Conservation (phyloP, 1,284 basidiomycete genomes). For the Malassezia vespertilionis region DNA sequence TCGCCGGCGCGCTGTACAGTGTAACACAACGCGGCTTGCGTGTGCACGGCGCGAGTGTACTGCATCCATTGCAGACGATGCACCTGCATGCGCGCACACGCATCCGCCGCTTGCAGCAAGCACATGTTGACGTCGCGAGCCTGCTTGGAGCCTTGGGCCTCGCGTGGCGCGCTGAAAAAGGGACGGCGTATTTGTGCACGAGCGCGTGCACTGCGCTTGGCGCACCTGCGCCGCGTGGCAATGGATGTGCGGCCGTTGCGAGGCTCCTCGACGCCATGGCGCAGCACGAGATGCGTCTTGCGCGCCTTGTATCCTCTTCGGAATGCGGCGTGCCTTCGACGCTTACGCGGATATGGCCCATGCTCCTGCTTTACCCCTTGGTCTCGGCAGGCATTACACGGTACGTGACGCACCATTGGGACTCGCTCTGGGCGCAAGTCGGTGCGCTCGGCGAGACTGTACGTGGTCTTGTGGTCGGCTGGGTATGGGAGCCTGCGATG, state of each 20-base stretch:
- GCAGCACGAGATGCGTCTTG: constrained; percentile 4
- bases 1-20: not conserved
- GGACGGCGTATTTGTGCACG: not conserved
- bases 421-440: constrained; percentile 48
- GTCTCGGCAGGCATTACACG: constrained; percentile 19
- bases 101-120: not conserved
- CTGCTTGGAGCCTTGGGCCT: constrained; percentile 9
- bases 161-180: constrained; percentile 1
- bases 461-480: constrained; percentile 66
- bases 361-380: constrained; percentile 30
- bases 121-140: constrained; percentile 2
- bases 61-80: not conserved
- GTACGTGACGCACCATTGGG: constrained; percentile 28
- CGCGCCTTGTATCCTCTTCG: not conserved
- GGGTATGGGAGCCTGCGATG: constrained; percentile 76
- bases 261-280: constrained; percentile 5
- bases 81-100: not conserved
- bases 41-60: not conserved
- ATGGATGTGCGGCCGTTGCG: not conserved
- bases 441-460: constrained; percentile 61
- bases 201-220: not conserved
- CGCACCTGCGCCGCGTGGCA: not conserved
- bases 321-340: constrained; percentile 23
- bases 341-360: constrained; percentile 32
- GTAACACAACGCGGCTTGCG: not conserved